A percentile compares a stretch with the other conserved stretches of the same genome.
phyloP scores from a whole-genome alignment of 1,139 yeast species.

The Debaryomyces sp. region DNA sequence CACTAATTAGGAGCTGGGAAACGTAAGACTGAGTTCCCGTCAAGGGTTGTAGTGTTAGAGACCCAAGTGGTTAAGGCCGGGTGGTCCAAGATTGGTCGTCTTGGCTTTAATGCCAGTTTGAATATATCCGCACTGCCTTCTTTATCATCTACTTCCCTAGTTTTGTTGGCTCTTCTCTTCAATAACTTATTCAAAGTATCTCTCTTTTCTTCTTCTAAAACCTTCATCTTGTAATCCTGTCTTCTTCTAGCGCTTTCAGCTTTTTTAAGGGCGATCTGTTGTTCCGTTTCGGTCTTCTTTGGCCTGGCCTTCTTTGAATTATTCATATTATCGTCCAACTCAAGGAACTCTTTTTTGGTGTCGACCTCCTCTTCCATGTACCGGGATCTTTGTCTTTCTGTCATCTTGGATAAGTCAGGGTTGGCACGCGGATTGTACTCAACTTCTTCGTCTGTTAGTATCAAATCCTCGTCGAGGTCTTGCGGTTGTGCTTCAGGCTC shows the following conservation, averaged over 20 bases:
- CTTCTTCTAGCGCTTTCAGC: conserved; percentile 91
- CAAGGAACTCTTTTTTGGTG: conserved; percentile 24
- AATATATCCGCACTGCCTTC: conserved; percentile 36
- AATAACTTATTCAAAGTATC: conserved; percentile 86
- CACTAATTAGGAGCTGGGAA: conserved; percentile 14
- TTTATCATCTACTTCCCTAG: conserved; percentile 43
- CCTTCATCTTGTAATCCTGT: conserved; percentile 79
- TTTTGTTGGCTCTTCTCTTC: conserved; percentile 78
- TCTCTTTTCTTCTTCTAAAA: conserved; percentile 87
- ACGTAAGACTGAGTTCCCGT: conserved; percentile 24
- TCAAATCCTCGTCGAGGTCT: conserved; percentile 41
- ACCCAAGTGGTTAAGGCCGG: conserved; percentile 35
- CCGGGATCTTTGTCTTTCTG: conserved; percentile 62
- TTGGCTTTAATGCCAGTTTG: conserved; percentile 29
- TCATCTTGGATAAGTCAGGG: conserved; percentile 57
- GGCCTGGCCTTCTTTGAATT: conserved; percentile 28
- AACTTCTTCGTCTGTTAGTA: conserved; percentile 47
- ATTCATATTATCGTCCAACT: conserved; percentile 26
- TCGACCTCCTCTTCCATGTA: conserved; percentile 34
- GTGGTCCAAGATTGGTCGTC: conserved; percentile 39
- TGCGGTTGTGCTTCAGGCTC: conserved; percentile 20
- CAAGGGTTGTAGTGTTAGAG: conserved; percentile 19
- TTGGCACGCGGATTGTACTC: conserved; percentile 44
- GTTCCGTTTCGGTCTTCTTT: conserved; percentile 69
- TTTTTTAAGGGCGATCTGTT: conserved; percentile 77